A percentile compares a stretch with the other conserved stretches of the same genome.
Conservation (phyloP, 768 basidiomycete species). For the Mycena rebaudengoi region DNA sequence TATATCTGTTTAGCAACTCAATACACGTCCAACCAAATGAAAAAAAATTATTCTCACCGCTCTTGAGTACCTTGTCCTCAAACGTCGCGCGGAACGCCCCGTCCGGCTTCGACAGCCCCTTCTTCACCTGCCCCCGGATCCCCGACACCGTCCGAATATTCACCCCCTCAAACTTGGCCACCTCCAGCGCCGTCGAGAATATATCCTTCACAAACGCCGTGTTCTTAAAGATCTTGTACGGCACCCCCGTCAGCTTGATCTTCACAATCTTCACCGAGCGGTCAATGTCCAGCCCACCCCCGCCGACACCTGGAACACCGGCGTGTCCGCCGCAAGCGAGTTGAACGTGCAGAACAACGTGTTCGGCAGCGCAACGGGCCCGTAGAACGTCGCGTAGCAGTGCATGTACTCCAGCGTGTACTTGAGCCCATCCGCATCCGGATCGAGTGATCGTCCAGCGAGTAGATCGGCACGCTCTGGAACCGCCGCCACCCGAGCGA, state of each 20-base stretch:
- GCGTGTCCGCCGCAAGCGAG: constrained; percentile 67
- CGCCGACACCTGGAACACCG: constrained; percentile 89
- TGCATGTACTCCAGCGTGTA: constrained; percentile 99
- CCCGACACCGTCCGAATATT: constrained; percentile 95
- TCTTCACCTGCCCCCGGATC: constrained; percentile 96
- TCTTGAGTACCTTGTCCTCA: constrained; percentile 97
- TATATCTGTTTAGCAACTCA: constrained; percentile 73
- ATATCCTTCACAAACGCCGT: constrained; percentile 98
- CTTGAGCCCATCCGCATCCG: constrained; percentile 99
- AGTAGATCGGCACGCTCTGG: constrained; percentile 94
- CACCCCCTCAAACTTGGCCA: constrained; percentile 99
- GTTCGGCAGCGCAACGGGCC: constrained; percentile 90
- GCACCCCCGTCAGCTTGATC: constrained; percentile 93
- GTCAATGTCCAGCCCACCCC: constrained; percentile 93
- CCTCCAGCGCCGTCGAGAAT: constrained; percentile 93
- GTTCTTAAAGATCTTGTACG: constrained; percentile 99
- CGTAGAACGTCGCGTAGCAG: constrained; percentile 97
- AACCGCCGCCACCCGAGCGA: constrained; percentile 98
- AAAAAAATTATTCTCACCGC: constrained; percentile 70
- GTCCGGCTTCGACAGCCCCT: constrained; percentile 93
- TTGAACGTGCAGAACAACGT: constrained; percentile 99
- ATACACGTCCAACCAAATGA: background rate
- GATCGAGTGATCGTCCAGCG: constrained; percentile 96
- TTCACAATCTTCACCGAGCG: constrained; percentile 96
- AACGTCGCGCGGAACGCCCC: constrained; percentile 97